phyloP scores from a whole-genome alignment of 2,329 filamentous ascomycete species.

The Pestalotiopsis sp. region DNA sequence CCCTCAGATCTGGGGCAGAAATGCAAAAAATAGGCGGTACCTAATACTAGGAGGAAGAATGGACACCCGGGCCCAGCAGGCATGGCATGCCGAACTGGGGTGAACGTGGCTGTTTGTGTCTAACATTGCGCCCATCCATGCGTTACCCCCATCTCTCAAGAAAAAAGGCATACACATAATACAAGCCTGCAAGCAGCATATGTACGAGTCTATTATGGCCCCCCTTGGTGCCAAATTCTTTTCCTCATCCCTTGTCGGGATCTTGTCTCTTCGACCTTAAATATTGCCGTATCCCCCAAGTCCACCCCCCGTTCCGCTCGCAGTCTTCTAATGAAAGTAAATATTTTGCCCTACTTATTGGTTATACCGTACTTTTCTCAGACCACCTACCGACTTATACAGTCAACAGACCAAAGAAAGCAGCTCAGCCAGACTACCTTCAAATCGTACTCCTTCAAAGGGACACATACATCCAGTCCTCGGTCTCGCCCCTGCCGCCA shows the following conservation, averaged over 20 bases:
- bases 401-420: not conserved
- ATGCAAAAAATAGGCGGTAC: not conserved
- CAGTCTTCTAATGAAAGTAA: not conserved
- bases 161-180: not conserved
- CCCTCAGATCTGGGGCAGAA: conserved; percentile 8
- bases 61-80: not conserved
- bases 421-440: too few species aligned
- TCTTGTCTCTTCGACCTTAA: conserved; percentile 3
- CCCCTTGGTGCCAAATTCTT: not conserved
- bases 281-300: not conserved
- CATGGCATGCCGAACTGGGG: conserved; percentile 3
- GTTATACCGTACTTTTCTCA: not conserved
- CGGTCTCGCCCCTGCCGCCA: not conserved
- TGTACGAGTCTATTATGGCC: not conserved
- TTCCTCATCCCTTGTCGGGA: conserved; percentile 9
- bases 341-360: not conserved
- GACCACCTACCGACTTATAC: not conserved
- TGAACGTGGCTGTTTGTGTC: conserved; percentile 14
- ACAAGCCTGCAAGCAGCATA: not conserved
- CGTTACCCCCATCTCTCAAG: not conserved
- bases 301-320: not conserved
- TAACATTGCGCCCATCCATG: conserved; percentile 3
- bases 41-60: not conserved
- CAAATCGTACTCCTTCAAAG: too few species aligned
- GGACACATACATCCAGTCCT: too few species aligned